Evolutionary conservation across 2,329 filamentous ascomycete genomes (phyloP).

Genomic region (Tolypocladium nubicola): DNA sequence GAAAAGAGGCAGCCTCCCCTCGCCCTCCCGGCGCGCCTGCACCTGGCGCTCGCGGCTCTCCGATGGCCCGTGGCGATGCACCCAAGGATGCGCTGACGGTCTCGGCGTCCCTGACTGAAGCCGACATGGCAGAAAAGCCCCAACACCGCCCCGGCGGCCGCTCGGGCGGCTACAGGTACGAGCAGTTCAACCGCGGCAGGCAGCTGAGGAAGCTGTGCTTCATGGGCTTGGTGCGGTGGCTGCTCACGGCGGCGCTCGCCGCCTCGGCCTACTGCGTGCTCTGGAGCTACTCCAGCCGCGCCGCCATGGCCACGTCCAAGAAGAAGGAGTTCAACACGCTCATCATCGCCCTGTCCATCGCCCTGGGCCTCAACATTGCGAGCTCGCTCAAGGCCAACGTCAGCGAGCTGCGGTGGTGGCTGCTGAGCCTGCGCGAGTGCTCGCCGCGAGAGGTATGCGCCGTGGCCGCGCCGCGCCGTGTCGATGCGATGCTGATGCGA

Average conservation of each 20-base stretch:
- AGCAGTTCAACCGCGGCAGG: constrained; percentile 8
- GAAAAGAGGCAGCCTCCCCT: no score
- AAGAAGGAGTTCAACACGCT: constrained; percentile 32
- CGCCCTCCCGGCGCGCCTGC: no score
- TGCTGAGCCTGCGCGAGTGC: constrained; percentile 25
- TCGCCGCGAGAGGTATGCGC: constrained; percentile 24
- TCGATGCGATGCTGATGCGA: neutral
- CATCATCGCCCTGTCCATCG: constrained; percentile 32
- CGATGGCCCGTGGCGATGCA: neutral
- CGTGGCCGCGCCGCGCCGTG: neutral
- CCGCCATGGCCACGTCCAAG: constrained; percentile 17
- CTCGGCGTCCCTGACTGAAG: neutral
- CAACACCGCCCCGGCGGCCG: neutral
- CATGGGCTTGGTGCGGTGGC: constrained; percentile 13
- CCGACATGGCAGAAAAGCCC: neutral
- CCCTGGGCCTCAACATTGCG: constrained; percentile 29
- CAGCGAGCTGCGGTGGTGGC: constrained; percentile 33
- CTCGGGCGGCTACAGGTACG: constrained; percentile 8
- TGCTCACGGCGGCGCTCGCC: constrained; percentile 17
- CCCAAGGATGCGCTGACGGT: neutral
- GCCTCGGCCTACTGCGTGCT: constrained; percentile 17
- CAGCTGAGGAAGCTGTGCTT: constrained; percentile 10
- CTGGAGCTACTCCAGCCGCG: constrained; percentile 13
- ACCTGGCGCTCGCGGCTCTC: no score
- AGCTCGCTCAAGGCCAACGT: constrained; percentile 32